Evolutionary conservation across 495 filamentous ascomycete species (phyloP), one percentile per base, ranked within the genome.

Genomic region (Neurospora sp.): DNA sequence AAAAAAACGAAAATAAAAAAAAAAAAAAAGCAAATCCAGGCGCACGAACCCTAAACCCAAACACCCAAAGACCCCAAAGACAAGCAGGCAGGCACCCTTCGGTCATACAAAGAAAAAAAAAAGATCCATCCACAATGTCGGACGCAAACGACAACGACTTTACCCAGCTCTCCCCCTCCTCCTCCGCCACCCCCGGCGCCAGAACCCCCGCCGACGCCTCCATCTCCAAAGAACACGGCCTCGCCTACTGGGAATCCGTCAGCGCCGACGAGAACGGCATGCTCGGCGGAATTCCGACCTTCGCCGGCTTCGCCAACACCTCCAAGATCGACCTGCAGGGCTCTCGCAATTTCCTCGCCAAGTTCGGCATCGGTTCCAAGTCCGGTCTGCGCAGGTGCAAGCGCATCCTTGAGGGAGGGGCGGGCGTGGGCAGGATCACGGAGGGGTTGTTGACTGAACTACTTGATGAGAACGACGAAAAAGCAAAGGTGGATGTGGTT

Each of bases 291-390:
- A 94, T 87, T 75, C 92, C 91, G 0, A 53, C 45, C 69, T 7
- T 71, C 3, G 27, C 70, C 42, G 70, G 72, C 41, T 72, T 75
- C 41, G 72, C 74, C 9, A 85, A 89, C 78, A 87, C 94, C 78
- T 90, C 88, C 39, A 86, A 88, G 71, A 86, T 92, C 76, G 95
- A 97, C 78, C 86, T 97, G 0, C 88, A 91, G 76, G 90, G 90
- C 22, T 94, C 92, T 12, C 85, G 86, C 74, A 90, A 85, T 78
- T 96, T 97, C 80, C 83, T 96, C 20, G 86, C 88, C 38, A 96
- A 96, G 76, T 82, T 97, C 1, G 90, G 91, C 7, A 85, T 88
- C 22, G 84, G 84, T 12, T 75, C 73, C 20, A 79, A 80, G 22
- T 3, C 53, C 0, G 81, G 81, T 20, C 69, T 72, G 37, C 80